Evolutionary conservation across 176 grass and related monocot species (phyloP), one percentile per base, ranked within the genome.

Genomic region (Urochloa ruziziensis): DNA sequence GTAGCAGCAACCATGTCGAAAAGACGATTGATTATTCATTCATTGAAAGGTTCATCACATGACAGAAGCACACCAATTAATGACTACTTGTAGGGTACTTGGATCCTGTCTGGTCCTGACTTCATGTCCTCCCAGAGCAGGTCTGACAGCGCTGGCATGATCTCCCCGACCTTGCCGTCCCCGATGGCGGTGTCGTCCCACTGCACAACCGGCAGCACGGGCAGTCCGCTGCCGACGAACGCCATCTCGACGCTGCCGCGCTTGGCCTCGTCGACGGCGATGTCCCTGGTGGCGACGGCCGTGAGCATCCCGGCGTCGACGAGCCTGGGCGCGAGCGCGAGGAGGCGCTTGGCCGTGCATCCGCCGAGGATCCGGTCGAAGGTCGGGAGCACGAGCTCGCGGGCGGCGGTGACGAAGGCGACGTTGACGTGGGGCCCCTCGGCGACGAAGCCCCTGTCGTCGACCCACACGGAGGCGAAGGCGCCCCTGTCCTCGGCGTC

Each of bases 111-210:
- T 0, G 92, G 91, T 16, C 96, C 96, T 0, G 78, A 90, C 40
- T 87, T 85, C 93, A 98, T 95, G 72, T 93, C 92, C 75, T 98
- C 93, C 96, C 96, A 98, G 0, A 98, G 84, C 79, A 95, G 75
- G 80, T 95, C 87, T 30, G 93, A 98, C 34, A 98, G 79, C 43
- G 93, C 96, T 13, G 83, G 71, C 57, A 92, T 91, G 14, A 91
- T 44, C 81, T 80, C 64, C 28, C 96, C 96, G 1, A 98, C 96
- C 85, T 92, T 51, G 87, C 92, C 96, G 85, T 93, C 96, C 12
- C 96, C 96, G 78, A 98, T 79, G 69, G 82, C 82, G 25, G 86
- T 16, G 12, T 33, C 87, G 87, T 98, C 96, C 96, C 96, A 98
- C 73, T 98, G 76, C 49, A 93, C 54, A 54, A 98, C 30, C 5